Base-by-base conservation (phyloP, 768 basidiomycete genomes). In the Nidula microcarpa region DNA sequence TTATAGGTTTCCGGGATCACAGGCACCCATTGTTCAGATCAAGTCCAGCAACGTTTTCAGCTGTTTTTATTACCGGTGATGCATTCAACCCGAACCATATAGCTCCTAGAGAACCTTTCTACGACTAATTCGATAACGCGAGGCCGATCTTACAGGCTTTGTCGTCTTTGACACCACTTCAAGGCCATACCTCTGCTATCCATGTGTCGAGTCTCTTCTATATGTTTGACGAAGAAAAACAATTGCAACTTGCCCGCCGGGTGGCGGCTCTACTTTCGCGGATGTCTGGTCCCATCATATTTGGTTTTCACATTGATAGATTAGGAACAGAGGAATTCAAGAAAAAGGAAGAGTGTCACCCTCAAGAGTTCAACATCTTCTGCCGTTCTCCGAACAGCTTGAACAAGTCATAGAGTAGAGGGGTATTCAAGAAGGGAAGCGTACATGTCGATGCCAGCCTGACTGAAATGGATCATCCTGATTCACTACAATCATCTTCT, bases 11-110 rank as follows among this genome's bases (percentile, higher is more conserved):
- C 56, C 86, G 84, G 85, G 71, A 80, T 4, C 69, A 78, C 3
- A 85, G 86, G 1, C 84, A 87, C 55, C 69, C 78, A 43, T 70
- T 88, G 14, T 89, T 85, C 68, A 74, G 64, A 47, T 74, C 78
- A 3, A 80, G 71, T 0, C 74, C 77, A 0, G 67, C 75, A 37
- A 72, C 75, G 0, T 86, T 82, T 64, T 79, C 82, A 1, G 80
- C 73, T 0, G 63, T 68, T 0, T 87, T 88, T 60, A 50, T 87
- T 13, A 64, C 72, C 10, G 86, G 85, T 0, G 76, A 88, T 54
- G 71, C 65, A 0, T 77, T 87, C 45, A 74, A 57, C 1, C 68
- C 79, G 49, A n/a, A n/a, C n/a, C n/a, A n/a, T n/a, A 70, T 85
- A 16, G 59, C 61, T 5, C 69, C 71, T 6, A 59, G 58, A 54